These are phyloP conservation scores for Baorangia bicolor DNA, from an alignment of 768 basidiomycete genomes.

Conservation along the genomic window DNA sequence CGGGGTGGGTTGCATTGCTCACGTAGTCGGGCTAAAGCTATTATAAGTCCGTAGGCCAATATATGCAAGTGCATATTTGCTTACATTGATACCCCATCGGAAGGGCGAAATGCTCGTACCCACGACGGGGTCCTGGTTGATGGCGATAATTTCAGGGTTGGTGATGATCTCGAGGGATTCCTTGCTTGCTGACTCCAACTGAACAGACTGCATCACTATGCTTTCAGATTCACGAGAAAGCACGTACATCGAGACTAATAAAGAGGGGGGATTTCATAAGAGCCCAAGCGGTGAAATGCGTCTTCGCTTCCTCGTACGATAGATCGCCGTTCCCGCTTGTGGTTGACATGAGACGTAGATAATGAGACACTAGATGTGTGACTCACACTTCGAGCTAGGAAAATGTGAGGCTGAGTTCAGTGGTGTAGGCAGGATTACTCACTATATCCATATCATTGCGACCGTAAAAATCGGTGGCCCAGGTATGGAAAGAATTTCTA, in stretches of 20 bases:
- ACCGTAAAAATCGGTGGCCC: slow-evolving; percentile 65
- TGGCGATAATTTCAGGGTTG: slow-evolving; percentile 64
- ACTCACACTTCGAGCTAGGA: slow-evolving; percentile 55
- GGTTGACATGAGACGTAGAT: neutral
- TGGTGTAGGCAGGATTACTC: slow-evolving; percentile 13
- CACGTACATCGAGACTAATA: slow-evolving; percentile 55
- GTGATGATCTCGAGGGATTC: slow-evolving; percentile 55
- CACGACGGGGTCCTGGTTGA: slow-evolving; percentile 64
- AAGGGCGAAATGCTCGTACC: slow-evolving; percentile 65
- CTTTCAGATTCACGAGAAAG: slow-evolving; percentile 6
- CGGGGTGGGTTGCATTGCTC: slow-evolving; percentile 49
- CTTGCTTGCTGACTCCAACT: slow-evolving; percentile 52
- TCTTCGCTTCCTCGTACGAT: slow-evolving; percentile 61
- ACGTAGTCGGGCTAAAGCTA: slow-evolving; percentile 35
- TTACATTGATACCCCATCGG: slow-evolving; percentile 65
- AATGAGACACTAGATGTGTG: neutral
- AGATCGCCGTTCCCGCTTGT: slow-evolving; percentile 61
- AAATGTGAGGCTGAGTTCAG: neutral
- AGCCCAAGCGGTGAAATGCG: slow-evolving; percentile 74
- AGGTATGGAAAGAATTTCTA: slow-evolving; percentile 67
- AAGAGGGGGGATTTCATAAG: slow-evolving; percentile 68
- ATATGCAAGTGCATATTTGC: slow-evolving; percentile 17
- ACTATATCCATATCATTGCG: slow-evolving; percentile 72
- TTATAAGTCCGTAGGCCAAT: neutral
- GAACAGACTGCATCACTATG: neutral